Conservation (phyloP, 257 asterid genomes). For the Plantago ovata region DNA sequence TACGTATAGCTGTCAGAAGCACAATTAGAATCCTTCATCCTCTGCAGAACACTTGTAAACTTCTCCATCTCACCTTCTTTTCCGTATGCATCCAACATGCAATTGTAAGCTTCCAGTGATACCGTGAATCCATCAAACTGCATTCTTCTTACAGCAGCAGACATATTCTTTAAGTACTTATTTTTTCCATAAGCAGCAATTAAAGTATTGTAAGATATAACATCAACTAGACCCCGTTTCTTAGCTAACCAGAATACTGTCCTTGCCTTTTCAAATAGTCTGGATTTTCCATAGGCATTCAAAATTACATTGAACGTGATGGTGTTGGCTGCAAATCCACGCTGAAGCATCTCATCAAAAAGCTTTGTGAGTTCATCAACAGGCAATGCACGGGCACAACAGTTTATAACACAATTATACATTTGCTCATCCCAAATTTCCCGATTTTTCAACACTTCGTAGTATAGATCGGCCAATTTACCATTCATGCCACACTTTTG, state of each 20-base stretch:
- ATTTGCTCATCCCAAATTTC: constrained; percentile 79
- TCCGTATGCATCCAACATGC: constrained; percentile 91
- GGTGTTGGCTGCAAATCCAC: constrained; percentile 63
- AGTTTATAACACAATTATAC: constrained; percentile 87
- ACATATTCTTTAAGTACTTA: constrained; percentile 69
- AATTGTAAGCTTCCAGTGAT: constrained; percentile 84
- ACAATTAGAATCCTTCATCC: constrained; percentile 70
- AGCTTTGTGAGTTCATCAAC: constrained; percentile 87
- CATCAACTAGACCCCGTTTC: constrained; percentile 62
- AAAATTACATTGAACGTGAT: constrained; percentile 75
- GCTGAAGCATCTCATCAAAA: constrained; percentile 75
- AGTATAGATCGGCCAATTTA: constrained; percentile 58
- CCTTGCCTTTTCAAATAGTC: constrained; percentile 68
- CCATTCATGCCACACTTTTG: constrained; percentile 59
- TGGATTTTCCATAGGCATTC: constrained; percentile 69
- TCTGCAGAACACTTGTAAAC: constrained; percentile 58
- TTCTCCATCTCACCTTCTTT: constrained; percentile 92
- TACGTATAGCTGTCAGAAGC: constrained; percentile 59
- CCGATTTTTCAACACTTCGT: constrained; percentile 52
- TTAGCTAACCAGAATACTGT: constrained; percentile 63
- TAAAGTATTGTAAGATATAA: constrained; percentile 75
- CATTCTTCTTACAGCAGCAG: constrained; percentile 61
- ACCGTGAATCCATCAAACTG: constrained; percentile 79
- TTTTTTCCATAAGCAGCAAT: constrained; percentile 81
- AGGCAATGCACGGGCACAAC: constrained; percentile 80